Conservation (phyloP, 2,329 filamentous ascomycete species). For the Aspergillus hiratsukae region DNA sequence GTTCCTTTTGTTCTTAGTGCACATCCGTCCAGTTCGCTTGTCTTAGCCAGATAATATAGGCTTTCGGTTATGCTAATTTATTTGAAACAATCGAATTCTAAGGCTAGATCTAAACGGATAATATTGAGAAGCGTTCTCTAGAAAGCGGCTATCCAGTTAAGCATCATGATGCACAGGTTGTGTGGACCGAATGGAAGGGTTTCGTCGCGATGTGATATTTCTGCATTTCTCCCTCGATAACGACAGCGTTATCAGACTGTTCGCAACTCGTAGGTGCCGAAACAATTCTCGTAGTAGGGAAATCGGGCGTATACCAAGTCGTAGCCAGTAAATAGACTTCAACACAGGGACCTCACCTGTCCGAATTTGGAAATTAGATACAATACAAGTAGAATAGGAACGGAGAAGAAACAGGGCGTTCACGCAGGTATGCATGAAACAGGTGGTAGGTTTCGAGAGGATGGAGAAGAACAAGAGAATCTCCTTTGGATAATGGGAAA, state of each 20-base stretch:
- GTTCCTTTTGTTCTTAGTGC: not conserved
- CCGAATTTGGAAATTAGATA: conserved; percentile 24
- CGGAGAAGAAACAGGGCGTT: conserved; percentile 7
- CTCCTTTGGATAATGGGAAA: conserved; percentile 7
- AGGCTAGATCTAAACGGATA: not conserved
- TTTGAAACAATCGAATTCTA: not conserved
- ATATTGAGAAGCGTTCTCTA: not conserved
- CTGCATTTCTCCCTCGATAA: not conserved
- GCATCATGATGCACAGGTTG: not conserved
- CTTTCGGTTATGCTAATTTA: not conserved
- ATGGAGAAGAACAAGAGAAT: conserved; percentile 15
- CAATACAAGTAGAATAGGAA: conserved; percentile 26
- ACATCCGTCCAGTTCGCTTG: not conserved
- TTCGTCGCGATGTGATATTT: conserved; percentile 1
- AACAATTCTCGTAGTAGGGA: not conserved
- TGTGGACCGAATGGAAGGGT: not conserved
- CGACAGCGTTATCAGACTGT: not conserved
- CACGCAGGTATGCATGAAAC: conserved; percentile 10
- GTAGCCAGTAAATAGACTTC: conserved; percentile 9
- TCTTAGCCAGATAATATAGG: not conserved
- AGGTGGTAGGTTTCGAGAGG: conserved; percentile 2
- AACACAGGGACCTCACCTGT: conserved; percentile 6
- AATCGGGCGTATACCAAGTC: not conserved
- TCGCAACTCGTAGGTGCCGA: conserved; percentile 5
- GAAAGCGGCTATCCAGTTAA: not conserved